Conservation (phyloP, 768 basidiomycete genomes). For the Mycena latifolia region DNA sequence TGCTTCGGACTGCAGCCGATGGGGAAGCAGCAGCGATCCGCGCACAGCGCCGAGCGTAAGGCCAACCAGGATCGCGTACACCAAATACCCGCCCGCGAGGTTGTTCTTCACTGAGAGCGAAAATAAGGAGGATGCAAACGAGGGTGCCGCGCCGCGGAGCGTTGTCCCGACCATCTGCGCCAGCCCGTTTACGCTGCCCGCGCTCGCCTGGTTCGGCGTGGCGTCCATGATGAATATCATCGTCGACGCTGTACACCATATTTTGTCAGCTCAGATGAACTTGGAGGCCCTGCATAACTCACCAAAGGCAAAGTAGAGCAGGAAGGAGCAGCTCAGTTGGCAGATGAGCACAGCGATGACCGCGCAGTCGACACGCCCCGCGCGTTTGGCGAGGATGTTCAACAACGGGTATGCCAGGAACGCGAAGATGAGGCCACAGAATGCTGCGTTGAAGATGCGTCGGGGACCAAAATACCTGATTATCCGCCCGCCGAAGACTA, state of each 20-base stretch:
- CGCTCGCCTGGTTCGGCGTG: constrained; percentile 4
- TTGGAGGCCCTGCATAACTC: background rate
- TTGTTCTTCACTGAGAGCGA: constrained; percentile 17
- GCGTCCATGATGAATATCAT: constrained; percentile 21
- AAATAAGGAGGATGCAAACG: constrained; percentile 23
- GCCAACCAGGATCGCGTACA: constrained; percentile 3
- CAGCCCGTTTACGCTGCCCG: constrained; percentile 16
- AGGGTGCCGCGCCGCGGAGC: constrained; percentile 20
- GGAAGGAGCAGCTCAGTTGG: constrained; percentile 45
- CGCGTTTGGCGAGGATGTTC: constrained; percentile 47
- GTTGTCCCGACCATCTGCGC: constrained; percentile 16
- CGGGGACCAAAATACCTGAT: constrained; percentile 68
- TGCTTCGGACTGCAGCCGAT: background rate
- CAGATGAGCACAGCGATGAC: constrained; percentile 47
- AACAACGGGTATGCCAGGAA: constrained; percentile 51
- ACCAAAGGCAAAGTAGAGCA: constrained; percentile 17
- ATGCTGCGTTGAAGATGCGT: constrained; percentile 58
- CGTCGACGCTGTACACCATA: constrained; percentile 4
- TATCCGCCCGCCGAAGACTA: constrained; percentile 62
- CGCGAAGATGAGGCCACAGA: constrained; percentile 40
- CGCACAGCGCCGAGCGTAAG: background rate
- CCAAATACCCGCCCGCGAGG: constrained; percentile 12
- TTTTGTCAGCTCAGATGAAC: background rate
- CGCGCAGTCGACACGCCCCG: constrained; percentile 48
- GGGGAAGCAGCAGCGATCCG: constrained; percentile 9